Evolutionary conservation across 73 alveolate species (phyloP).

Genomic region (Blepharisma japonicum): DNA sequence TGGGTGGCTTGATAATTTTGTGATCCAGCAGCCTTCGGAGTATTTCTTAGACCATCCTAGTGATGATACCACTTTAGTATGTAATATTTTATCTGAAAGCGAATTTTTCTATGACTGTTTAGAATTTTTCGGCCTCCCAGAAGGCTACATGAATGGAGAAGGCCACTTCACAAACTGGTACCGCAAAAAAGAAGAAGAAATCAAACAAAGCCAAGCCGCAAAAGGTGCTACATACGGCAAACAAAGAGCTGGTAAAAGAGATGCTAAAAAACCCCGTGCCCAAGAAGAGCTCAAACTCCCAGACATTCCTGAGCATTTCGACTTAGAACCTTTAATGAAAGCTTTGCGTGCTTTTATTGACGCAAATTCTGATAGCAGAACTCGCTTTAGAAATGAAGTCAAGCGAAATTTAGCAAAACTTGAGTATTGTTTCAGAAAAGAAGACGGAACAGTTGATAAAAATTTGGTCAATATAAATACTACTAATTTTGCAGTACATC

Average conservation of each 20-base stretch:
- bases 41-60: constrained; percentile 77
- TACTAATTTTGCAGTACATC: constrained; percentile 74
- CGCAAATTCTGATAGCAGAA: constrained; percentile 82
- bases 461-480: constrained; percentile 69
- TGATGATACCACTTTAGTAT: constrained; percentile 70
- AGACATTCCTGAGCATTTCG: constrained; percentile 91
- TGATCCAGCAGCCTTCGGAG: constrained; percentile 68
- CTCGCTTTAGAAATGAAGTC: constrained; percentile 78
- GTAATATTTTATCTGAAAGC: constrained; percentile 75
- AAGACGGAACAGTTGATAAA: constrained; percentile 83
- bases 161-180: constrained; percentile 99
- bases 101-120: constrained; percentile 85
- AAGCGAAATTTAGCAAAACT: constrained; percentile 76
- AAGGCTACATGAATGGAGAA: constrained; percentile 90
- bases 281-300: constrained; percentile 73
- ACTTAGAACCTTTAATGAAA: constrained; percentile 86
- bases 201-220: constrained; percentile 60
- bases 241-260: constrained; percentile 81
- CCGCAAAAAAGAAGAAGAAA: constrained; percentile 78
- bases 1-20: constrained; percentile 70
- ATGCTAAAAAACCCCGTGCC: constrained; percentile 42
- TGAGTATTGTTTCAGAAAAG: constrained; percentile 91
- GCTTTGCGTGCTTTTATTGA: constrained; percentile 84
- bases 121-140: constrained; percentile 95
- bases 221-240: constrained; percentile 82